Conservation (phyloP, 306 rosid genomes). For the Albizia julibrissin region DNA sequence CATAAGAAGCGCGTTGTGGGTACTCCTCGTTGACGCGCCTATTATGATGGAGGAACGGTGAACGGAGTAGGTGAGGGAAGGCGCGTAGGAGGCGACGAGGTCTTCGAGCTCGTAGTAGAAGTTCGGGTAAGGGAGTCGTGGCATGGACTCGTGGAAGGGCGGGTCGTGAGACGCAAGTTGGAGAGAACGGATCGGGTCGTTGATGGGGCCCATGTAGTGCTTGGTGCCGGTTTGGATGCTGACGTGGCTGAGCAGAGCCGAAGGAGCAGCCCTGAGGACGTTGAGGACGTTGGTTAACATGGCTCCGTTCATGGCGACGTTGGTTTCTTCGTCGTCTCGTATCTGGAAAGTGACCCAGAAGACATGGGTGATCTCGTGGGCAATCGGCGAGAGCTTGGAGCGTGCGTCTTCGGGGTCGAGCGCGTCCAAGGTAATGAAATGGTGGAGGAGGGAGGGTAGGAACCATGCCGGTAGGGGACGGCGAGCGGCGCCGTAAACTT, state of each 20-base stretch:
- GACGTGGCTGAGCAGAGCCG: conserved; percentile 32
- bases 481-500: conserved; percentile 39
- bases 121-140: conserved; percentile 40
- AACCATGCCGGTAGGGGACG: conserved; percentile 27
- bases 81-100: conserved; percentile 10
- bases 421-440: conserved; percentile 40
- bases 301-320: conserved; percentile 12
- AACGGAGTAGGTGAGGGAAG: conserved; percentile 20
- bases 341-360: conserved; percentile 40
- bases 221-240: conserved; percentile 48
- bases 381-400: conserved; percentile 34
- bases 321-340: conserved; percentile 29
- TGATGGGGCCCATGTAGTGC: conserved; percentile 49
- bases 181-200: not conserved
- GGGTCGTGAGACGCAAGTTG: conserved; percentile 30
- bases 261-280: not conserved
- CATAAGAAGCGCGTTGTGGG: conserved; percentile 10
- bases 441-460: conserved; percentile 34
- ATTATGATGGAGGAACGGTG: conserved; percentile 44
- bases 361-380: conserved; percentile 42
- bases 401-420: conserved; percentile 12
- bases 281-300: conserved; percentile 39
- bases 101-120: conserved; percentile 53
- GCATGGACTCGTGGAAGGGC: conserved; percentile 36
- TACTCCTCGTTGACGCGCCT: conserved; percentile 32